Evolutionary conservation across 163 green algal genomes (phyloP).

Genomic region (Volvox carteri): DNA sequence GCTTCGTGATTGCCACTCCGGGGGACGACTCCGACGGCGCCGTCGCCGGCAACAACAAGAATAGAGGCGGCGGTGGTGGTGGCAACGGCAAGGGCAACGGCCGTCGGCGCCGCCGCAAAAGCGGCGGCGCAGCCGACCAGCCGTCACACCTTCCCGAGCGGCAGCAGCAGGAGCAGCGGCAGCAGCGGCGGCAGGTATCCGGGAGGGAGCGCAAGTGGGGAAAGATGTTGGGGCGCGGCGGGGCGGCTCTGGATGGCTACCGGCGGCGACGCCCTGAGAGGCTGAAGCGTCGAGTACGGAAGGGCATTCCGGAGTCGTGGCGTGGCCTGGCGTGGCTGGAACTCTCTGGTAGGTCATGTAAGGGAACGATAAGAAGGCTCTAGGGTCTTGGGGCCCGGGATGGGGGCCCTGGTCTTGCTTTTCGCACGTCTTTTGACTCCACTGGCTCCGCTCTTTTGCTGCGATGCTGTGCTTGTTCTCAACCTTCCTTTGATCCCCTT

Average conservation of each 20-base stretch:
- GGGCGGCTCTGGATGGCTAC: constrained; percentile 62
- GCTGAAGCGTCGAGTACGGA: constrained; percentile 77
- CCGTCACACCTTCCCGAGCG: background rate
- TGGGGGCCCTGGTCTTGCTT: too few species aligned
- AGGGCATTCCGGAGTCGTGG: constrained; percentile 80
- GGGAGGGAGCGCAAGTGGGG: constrained; percentile 69
- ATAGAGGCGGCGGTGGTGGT: too few species aligned
- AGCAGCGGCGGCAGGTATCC: background rate
- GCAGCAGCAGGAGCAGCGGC: background rate
- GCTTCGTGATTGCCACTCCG: constrained; percentile 56
- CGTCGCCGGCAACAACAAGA: too few species aligned
- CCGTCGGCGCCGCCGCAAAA: background rate
- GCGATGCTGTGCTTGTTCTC: too few species aligned
- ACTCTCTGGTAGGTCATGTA: constrained; percentile 68
- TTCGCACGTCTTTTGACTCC: too few species aligned
- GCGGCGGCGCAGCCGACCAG: constrained; percentile 18
- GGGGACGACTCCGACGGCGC: background rate
- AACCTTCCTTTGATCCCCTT: too few species aligned
- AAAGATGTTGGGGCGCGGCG: constrained; percentile 69
- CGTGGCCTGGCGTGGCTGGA: constrained; percentile 75
- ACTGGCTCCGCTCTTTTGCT: too few species aligned
- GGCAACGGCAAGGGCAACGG: background rate
- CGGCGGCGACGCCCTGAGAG: constrained; percentile 60
- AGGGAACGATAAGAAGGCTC: too few species aligned
- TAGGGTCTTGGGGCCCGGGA: too few species aligned